Evolutionary conservation across 768 basidiomycete genomes (phyloP).

Genomic region (Boletus subcaerulescens): DNA sequence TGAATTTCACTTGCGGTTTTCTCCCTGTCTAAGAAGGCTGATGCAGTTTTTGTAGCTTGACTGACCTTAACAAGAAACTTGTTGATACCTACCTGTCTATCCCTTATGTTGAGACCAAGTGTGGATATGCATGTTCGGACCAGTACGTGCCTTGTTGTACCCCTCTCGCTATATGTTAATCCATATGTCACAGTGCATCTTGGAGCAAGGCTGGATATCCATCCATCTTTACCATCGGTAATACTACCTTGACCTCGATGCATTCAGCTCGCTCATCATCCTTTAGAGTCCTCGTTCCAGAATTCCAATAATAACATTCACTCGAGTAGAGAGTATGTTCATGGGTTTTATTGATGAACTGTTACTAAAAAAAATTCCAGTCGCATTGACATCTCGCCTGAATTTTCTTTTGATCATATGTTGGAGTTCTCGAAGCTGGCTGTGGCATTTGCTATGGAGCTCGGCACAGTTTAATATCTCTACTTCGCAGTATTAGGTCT

Average conservation of each 20-base stretch:
- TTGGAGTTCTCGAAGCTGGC: constrained; percentile 83
- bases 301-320: constrained; percentile 86
- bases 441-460: constrained; percentile 74
- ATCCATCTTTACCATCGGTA: constrained; percentile 74
- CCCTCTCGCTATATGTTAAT: constrained; percentile 21
- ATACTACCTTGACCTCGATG: neutral
- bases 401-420: constrained; percentile 92
- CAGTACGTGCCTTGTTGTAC: constrained; percentile 53
- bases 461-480: constrained; percentile 42
- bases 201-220: constrained; percentile 87
- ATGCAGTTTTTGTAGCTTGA: constrained; percentile 50
- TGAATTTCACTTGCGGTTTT: constrained; percentile 35
- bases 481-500: neutral
- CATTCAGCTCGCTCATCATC: neutral
- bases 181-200: constrained; percentile 50
- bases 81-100: constrained; percentile 77
- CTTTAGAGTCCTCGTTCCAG: constrained; percentile 62
- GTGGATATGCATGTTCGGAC: constrained; percentile 93
- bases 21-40: neutral
- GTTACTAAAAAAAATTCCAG: constrained; percentile 35
- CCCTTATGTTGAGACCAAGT: constrained; percentile 79
- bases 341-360: constrained; percentile 37
- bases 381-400: constrained; percentile 79
- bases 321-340: constrained; percentile 69
- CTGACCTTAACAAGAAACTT: constrained; percentile 73